Evolutionary conservation across 2,329 filamentous ascomycete species (phyloP).

Genomic region (Hypoxylon sp.): DNA sequence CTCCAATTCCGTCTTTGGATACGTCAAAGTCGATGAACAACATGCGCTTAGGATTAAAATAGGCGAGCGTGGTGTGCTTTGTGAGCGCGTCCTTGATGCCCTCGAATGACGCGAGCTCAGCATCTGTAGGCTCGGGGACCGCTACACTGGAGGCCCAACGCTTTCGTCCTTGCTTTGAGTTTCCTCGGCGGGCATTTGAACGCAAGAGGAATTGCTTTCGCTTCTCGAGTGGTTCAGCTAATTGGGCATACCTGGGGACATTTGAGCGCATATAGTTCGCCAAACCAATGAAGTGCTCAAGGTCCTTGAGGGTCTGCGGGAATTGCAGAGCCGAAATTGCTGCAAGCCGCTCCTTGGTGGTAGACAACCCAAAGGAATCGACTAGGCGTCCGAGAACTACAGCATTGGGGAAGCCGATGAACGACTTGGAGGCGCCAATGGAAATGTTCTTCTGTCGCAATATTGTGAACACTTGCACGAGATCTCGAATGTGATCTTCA

Average conservation of each 20-base stretch:
- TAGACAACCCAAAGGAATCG: background rate
- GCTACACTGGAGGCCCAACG: background rate
- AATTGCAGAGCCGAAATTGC: background rate
- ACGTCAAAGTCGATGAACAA: background rate
- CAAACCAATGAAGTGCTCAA: background rate
- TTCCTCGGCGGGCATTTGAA: background rate
- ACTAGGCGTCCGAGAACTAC: background rate
- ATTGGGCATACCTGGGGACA: background rate
- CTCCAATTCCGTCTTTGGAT: background rate
- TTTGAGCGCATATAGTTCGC: background rate
- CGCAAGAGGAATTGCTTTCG: background rate
- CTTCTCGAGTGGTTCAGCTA: background rate
- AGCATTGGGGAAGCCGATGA: background rate
- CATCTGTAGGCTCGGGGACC: background rate
- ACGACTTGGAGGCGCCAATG: background rate
- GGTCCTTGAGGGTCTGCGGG: background rate
- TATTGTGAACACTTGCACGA: background rate
- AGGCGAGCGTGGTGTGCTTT: background rate
- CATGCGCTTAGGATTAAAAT: too few relatives aligned
- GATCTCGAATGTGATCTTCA: background rate
- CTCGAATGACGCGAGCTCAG: background rate
- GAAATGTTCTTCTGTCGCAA: background rate
- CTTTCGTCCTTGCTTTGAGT: background rate
- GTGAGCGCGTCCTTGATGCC: background rate
- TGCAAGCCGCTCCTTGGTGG: background rate